Conservation (phyloP, 2,329 filamentous ascomycete species). For the Colletotrichum sp. region DNA sequence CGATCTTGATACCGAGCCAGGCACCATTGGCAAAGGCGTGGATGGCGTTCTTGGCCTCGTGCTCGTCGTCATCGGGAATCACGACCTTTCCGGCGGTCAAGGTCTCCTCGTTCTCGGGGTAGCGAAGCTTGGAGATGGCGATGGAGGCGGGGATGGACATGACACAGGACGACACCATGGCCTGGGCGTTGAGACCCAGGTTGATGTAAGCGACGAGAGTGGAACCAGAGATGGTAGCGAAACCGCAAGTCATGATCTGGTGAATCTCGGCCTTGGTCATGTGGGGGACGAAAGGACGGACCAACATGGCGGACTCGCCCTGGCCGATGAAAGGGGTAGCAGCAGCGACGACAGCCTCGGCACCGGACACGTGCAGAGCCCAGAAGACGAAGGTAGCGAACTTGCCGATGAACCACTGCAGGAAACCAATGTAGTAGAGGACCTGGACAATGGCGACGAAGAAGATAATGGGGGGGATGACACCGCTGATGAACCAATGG, state of each 20-base stretch:
- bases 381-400: constrained; percentile 93
- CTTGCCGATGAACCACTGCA: constrained; percentile 91
- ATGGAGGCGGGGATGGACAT: constrained; percentile 95
- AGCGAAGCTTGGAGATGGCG: constrained; percentile 87
- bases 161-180: constrained; percentile 87
- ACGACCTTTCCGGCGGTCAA: constrained; percentile 82
- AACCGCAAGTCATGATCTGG: constrained; percentile 91
- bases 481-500: constrained; percentile 74
- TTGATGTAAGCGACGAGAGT: constrained; percentile 86
- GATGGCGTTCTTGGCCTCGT: constrained; percentile 78
- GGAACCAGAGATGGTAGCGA: constrained; percentile 89
- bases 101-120: constrained; percentile 85
- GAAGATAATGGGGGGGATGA: constrained; percentile 94
- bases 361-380: constrained; percentile 83
- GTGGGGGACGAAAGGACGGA: constrained; percentile 84
- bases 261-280: constrained; percentile 88
- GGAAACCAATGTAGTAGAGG: constrained; percentile 76
- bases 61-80: constrained; percentile 78
- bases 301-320: constrained; percentile 92
- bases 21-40: constrained; percentile 86
- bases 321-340: constrained; percentile 94
- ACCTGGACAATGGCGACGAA: constrained; percentile 93
- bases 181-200: constrained; percentile 83
- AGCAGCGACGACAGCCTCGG: constrained; percentile 91
- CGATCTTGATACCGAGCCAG: constrained; percentile 87